Evolutionary conservation across 2,329 filamentous ascomycete species (phyloP), one percentile per base, ranked within the genome.

Genomic region (Colletotrichum horii): DNA sequence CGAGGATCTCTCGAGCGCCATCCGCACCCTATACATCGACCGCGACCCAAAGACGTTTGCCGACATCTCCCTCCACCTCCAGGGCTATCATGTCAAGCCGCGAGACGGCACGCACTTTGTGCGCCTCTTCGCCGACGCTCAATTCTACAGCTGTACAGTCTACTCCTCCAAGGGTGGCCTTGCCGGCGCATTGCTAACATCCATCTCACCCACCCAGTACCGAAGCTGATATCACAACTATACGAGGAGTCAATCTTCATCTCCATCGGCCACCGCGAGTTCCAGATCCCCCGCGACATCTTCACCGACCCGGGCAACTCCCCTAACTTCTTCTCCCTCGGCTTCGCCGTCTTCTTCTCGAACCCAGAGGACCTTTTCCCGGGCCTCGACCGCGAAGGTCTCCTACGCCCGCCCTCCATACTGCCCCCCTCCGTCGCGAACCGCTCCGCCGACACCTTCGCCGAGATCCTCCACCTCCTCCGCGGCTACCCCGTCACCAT

Each of bases 251-350:
- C 94, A 80, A 97, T 98, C 81, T 98, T 96, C 87, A 96, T 98
- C 80, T 94, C 94, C 76, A 96, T 98, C 80, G 96, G 96, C 75
- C 92, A 95, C 79, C 92, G 91, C 74, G 93, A 97, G 80, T 98
- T 98, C 84, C 94, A 96, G 82, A 96, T 98, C 78, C 94, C 96
- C 3, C 94, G 96, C 77, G 95, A 98, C 79, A 89, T 98, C 76
- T 98, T 98, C 84, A 93, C 91, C 34, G 91, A 91, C 43, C 95
- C 96, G 1, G 96, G 96, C 30, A 96, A 98, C 85, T 93, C 92
- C n/a, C 96, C 96, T 15, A 98, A 98, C 84, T 98, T 96, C 89
- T 98, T 98, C 88, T 94, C 95, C 1, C 90, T 98, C 5, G 96
- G 96, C 75, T 98, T 98, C 81, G 94, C 93, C 48, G 91, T 95